Evolutionary conservation across 768 basidiomycete genomes (phyloP), one percentile per base, ranked within the genome.

Genomic region (Boletus sensibilis): DNA sequence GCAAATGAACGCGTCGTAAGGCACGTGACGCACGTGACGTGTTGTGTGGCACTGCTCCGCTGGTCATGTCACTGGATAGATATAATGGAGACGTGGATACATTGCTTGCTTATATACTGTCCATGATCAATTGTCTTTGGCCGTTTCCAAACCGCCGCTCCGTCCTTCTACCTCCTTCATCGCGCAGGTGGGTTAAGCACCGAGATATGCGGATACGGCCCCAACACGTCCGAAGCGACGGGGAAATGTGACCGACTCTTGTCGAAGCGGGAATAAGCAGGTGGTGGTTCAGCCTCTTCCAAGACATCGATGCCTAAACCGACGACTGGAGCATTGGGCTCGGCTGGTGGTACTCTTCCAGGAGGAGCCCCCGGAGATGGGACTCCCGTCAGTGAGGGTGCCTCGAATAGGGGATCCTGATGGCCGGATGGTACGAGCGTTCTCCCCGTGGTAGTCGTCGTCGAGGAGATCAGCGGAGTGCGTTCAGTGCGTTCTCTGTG

Each of bases 241-340:
- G 50, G 56, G 25, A 44, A 57, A 27, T 45, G 50, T 11, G 53
- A 45, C 18, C 52, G 60, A 25, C 41, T 52, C 16, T 62, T 42
- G 35, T 73, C 70, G 38, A 70, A 67, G 33, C 59, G 62, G 8
- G 63, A 64, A 52, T 72, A 69, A 39, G 62, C 55, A 6, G 68
- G 67, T 6, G 41, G 64, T 18, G 56, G 52, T n/a, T 37, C 59
- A 9, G 9, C 16, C 9, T 42, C 46, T 25, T 57, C 58, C 57
- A 18, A 21, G n/a, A 25, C 20, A 23, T 51, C 50, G 33, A 60
- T 39, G 13, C 51, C 60, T 29, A 54, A 50, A 18, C 54, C 47
- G 10, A 29, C 39, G 14, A 53, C 31, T 6, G 52, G 52, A 7
- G 27, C 16, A 33, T 39, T 57, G 13, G 35, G 45, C 23, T 62